Conservation (phyloP, 2,329 filamentous ascomycete genomes). For the Coniochaeta sp. region DNA sequence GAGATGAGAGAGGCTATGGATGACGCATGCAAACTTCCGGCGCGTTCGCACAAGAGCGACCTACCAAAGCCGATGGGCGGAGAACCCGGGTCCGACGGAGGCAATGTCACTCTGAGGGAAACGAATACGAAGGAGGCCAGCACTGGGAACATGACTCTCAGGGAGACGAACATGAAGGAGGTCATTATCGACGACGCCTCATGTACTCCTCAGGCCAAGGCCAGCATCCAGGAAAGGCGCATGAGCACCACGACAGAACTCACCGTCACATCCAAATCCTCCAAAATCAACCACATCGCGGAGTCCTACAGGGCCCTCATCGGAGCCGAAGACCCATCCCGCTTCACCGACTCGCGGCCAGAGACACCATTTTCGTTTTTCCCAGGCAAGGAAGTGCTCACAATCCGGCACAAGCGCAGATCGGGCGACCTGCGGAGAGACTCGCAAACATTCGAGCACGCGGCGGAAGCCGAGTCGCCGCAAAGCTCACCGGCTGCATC, state of each 20-base stretch:
- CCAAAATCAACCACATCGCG: constrained; percentile 42
- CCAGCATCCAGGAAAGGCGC: no score
- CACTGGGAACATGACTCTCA: background rate
- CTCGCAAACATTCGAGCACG: background rate
- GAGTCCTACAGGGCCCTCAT: constrained; percentile 43
- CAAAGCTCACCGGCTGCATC: constrained; percentile 29
- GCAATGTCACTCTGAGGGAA: background rate
- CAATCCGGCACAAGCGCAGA: constrained; percentile 9
- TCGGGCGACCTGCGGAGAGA: constrained; percentile 6
- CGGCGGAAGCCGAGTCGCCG: background rate
- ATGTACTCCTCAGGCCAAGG: no score
- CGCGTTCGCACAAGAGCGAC: no score
- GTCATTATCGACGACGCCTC: background rate
- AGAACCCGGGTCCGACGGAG: no score
- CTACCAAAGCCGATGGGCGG: no score
- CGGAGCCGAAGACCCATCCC: constrained; percentile 29
- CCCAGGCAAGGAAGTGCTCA: constrained; percentile 5
- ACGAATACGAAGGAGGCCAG: background rate
- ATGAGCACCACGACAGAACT: no score
- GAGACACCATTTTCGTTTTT: constrained; percentile 16
- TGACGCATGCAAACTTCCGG: background rate
- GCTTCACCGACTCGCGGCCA: constrained; percentile 19
- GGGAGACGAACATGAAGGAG: background rate
- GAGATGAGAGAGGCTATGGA: background rate
- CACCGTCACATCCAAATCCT: no score